Conservation (phyloP, 106 monocot species). For the Vanilla planifolia region DNA sequence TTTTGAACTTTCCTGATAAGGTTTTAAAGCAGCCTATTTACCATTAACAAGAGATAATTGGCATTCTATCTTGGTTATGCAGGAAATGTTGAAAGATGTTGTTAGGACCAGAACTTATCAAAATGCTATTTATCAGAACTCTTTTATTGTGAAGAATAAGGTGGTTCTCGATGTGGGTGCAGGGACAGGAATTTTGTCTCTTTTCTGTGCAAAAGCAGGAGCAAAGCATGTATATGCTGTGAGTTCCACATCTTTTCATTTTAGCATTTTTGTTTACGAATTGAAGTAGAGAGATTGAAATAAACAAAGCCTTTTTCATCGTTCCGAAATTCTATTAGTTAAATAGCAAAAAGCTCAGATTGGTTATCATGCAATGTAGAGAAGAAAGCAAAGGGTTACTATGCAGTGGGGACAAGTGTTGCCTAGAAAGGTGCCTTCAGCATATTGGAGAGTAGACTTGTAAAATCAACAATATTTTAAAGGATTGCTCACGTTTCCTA, state of each 20-base stretch:
- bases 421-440: too few species aligned
- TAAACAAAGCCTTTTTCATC: not conserved
- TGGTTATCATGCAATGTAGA: not conserved
- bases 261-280: not conserved
- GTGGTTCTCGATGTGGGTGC: conserved; percentile 96
- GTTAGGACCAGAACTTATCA: conserved; percentile 91
- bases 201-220: conserved; percentile 96
- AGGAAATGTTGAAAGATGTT: conserved; percentile 98
- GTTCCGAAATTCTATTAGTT: not conserved
- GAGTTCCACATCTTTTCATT: conserved; percentile 7
- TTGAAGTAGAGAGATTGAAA: conserved; percentile 1
- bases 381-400: too few species aligned
- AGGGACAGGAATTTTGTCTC: conserved; percentile 89
- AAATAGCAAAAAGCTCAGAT: not conserved
- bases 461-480: too few species aligned
- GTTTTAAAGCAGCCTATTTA: not conserved
- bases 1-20: not conserved
- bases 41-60: not conserved
- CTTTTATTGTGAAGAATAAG: conserved; percentile 74
- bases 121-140: conserved; percentile 90
- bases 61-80: conserved; percentile 11
- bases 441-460: too few species aligned
- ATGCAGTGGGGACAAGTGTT: too few species aligned
- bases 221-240: conserved; percentile 98
- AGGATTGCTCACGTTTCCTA: too few species aligned